These are phyloP conservation scores for Vanderwaltozyma tropicalis DNA, from an alignment of 805 yeast genomes.

Conservation along the genomic window DNA sequence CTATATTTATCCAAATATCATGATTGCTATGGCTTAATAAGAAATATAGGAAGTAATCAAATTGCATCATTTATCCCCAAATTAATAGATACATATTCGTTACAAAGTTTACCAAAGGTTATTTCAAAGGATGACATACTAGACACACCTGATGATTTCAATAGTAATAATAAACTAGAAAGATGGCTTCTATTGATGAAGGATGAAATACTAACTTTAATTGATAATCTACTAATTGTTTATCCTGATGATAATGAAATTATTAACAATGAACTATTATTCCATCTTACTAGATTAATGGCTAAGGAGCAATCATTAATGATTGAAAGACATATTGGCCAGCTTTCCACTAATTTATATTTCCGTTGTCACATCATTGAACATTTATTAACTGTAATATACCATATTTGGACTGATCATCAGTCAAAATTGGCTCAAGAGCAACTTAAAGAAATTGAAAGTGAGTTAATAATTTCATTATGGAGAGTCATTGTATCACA, in stretches of 20 bases:
- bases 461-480: conserved; percentile 40
- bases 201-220: conserved; percentile 35
- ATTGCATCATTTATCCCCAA: conserved; percentile 15
- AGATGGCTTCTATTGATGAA: conserved; percentile 27
- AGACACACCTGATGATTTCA: conserved; percentile 4
- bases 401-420: conserved; percentile 15
- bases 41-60: conserved; percentile 22
- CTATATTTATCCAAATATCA: conserved; percentile 9
- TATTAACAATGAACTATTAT: conserved; percentile 18
- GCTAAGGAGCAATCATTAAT: conserved; percentile 28
- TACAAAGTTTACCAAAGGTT: conserved; percentile 19
- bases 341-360: conserved; percentile 13
- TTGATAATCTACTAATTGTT: conserved; percentile 34
- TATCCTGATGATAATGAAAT: conserved; percentile 10
- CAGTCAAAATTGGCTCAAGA: conserved; percentile 7
- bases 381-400: conserved; percentile 11
- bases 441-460: conserved; percentile 27
- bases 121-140: conserved; percentile 20
- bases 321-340: conserved; percentile 17
- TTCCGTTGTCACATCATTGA: conserved; percentile 13
- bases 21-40: conserved; percentile 17
- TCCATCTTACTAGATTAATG: conserved; percentile 18
- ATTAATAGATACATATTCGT: conserved; percentile 12
- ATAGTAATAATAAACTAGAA: conserved; percentile 11
- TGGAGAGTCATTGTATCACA: conserved; percentile 38